Conservation (phyloP, 305 asterid species). For the Fraxinus baroniana region DNA sequence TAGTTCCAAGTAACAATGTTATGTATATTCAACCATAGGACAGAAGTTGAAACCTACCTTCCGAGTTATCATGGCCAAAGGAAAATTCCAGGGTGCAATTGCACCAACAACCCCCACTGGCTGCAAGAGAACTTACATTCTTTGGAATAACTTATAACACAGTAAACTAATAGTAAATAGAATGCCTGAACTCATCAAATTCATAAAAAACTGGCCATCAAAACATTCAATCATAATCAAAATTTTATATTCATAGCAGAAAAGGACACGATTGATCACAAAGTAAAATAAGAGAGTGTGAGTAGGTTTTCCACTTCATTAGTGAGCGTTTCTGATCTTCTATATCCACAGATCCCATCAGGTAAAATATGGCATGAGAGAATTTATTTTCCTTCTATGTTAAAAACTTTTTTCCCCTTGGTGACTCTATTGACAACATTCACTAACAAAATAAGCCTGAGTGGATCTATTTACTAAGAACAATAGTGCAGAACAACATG, state of each 20-base stretch:
- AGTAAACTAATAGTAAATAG: slow-evolving; percentile 16
- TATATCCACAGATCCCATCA: background rate
- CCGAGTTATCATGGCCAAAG: slow-evolving; percentile 97
- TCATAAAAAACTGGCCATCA: slow-evolving; percentile 4
- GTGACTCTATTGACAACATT: background rate
- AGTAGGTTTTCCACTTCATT: slow-evolving; percentile 1
- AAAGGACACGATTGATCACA: background rate
- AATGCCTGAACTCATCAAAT: slow-evolving; percentile 6
- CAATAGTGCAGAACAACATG: background rate
- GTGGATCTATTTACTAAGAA: background rate
- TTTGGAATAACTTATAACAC: slow-evolving; percentile 17
- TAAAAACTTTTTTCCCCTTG: background rate
- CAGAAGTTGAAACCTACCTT: slow-evolving; percentile 47
- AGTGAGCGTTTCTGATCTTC: background rate
- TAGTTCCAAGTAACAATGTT: background rate
- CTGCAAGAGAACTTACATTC: slow-evolving; percentile 48
- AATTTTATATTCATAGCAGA: background rate
- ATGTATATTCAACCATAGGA: slow-evolving; percentile 2
- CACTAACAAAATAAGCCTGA: background rate
- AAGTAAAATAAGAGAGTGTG: background rate
- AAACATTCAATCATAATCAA: slow-evolving; percentile 11
- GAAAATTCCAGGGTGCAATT: slow-evolving; percentile 97
- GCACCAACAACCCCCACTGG: slow-evolving; percentile 98
- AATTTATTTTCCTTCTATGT: background rate
- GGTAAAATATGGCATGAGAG: slow-evolving; percentile 3